A percentile compares a stretch with the other conserved stretches of the same genome.
Evolutionary conservation across 768 basidiomycete genomes (phyloP).

Genomic region (Termitomyces sp.): DNA sequence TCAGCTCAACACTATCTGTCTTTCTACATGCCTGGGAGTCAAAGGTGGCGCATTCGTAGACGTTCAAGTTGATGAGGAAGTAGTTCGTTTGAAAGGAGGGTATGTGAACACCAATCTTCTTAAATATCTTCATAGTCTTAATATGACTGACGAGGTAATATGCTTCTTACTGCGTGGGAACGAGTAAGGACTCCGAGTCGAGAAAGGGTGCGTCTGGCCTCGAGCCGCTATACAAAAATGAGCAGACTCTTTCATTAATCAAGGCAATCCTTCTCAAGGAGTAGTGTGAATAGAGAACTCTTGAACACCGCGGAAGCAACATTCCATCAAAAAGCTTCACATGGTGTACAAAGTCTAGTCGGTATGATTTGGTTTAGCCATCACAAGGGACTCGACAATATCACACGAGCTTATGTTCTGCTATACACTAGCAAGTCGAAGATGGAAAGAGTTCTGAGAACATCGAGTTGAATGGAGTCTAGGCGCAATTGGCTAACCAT

Average conservation of each 20-base stretch:
- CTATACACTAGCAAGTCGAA: too few relatives aligned
- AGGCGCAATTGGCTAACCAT: too few relatives aligned
- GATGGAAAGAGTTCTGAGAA: too few relatives aligned
- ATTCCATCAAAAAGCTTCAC: too few relatives aligned
- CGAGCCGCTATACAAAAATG: too few relatives aligned
- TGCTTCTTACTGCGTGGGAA: neutral
- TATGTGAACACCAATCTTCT: neutral
- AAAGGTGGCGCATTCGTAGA: neutral
- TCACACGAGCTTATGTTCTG: too few relatives aligned
- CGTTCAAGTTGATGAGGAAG: neutral
- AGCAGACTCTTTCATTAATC: too few relatives aligned
- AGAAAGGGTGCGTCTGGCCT: too few relatives aligned
- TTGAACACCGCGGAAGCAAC: neutral
- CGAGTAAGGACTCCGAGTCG: neutral
- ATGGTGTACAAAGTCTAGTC: neutral
- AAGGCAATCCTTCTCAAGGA: too few relatives aligned
- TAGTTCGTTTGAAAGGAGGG: neutral
- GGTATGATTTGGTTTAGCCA: neutral
- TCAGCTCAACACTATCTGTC: constrained; percentile 13
- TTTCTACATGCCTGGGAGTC: constrained; percentile 8
- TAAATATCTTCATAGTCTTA: neutral
- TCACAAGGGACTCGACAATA: too few relatives aligned
- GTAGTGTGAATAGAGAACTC: neutral
- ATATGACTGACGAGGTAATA: neutral
- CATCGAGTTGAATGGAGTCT: too few relatives aligned